Evolutionary conservation across 257 asterid genomes (phyloP), one percentile per base, ranked within the genome.

Genomic region (Gentiana macrophylla): DNA sequence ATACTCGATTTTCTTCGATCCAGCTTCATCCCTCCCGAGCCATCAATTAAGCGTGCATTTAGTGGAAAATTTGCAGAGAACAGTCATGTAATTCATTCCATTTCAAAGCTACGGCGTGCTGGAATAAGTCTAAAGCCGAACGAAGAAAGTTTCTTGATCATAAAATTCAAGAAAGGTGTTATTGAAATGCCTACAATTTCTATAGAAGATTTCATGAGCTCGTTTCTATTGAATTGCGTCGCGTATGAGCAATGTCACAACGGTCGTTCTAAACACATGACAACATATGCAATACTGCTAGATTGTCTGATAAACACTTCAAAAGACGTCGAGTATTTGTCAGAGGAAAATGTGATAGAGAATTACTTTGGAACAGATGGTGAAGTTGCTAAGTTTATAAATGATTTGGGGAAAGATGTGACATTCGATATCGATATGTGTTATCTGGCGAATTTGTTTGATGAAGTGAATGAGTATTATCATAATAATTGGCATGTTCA

Each of bases 1-100:
- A 11, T 86, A 6, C 89, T 86, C 15, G 95, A 86, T 61, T 70
- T 86, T 24, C 87, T 86, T 36, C 71, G 95, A 11, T 62, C 80
- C 1, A 80, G 80, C 55, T 83, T 72, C 58, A 80, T 86, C 8
- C 88, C 86, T 1, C 62, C 47, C 0, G 86, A 74, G 0, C 54
- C 6, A 41, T 41, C 45, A 65, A 67, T 68, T 12, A 73, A 75
- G 32, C 76, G 75, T 0, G 56, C 11, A 6, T 47, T 32, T 0
- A 47, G 56, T 5, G 52, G 33, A 0, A 59, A 10, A 52, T 55
- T 2, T 41, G 46, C 9, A 41, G 46, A 62, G 4, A 64, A 62
- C 54, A 77, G 84, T 3, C 74, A 46, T 50, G 86, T 78, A 1
- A 80, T 83, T 67, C 84, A 70, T 0, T 62, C 75, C 70, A 80